Conservation (phyloP, 139 green algal genomes). For the Asterochloris erici region DNA sequence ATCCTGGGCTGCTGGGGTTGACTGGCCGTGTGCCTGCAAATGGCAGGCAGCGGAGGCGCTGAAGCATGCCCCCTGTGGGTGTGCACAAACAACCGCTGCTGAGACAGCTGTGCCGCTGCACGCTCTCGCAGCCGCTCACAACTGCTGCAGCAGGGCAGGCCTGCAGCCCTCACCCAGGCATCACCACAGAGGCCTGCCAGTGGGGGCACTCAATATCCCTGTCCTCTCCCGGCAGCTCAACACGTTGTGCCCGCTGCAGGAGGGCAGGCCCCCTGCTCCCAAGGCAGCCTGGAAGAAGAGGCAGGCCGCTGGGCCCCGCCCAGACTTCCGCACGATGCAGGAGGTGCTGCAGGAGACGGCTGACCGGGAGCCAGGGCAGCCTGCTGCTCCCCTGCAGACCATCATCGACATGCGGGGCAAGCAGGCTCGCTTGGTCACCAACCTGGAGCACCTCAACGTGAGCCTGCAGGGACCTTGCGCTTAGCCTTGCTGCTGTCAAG, state of each 20-base stretch:
- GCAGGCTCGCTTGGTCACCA: slow-evolving; percentile 80
- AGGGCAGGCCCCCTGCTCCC: slow-evolving; percentile 56
- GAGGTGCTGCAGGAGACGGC: slow-evolving; percentile 68
- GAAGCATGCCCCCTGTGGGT: too few relatives aligned
- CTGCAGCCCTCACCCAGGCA: too few relatives aligned
- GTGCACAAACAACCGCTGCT: too few relatives aligned
- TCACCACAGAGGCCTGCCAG: too few relatives aligned
- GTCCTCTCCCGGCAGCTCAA: slow-evolving; percentile 81
- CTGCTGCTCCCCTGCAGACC: slow-evolving; percentile 20
- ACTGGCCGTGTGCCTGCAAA: too few relatives aligned
- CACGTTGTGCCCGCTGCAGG: slow-evolving; percentile 91
- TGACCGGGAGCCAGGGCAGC: slow-evolving; percentile 9
- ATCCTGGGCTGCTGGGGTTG: too few relatives aligned
- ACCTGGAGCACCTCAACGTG: slow-evolving; percentile 83
- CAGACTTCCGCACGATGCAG: slow-evolving; percentile 74
- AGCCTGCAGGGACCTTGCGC: neutral
- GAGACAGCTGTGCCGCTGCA: too few relatives aligned
- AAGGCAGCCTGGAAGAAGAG: slow-evolving; percentile 70
- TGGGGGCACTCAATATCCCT: slow-evolving; percentile 22
- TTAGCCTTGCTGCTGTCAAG: too few relatives aligned
- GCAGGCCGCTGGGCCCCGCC: slow-evolving; percentile 47
- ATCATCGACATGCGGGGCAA: slow-evolving; percentile 95
- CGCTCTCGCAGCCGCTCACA: too few relatives aligned
- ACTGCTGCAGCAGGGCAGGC: too few relatives aligned
- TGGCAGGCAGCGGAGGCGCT: too few relatives aligned